Evolutionary conservation across 495 filamentous ascomycete species (phyloP).

Genomic region (Pyrenula aspistea): DNA sequence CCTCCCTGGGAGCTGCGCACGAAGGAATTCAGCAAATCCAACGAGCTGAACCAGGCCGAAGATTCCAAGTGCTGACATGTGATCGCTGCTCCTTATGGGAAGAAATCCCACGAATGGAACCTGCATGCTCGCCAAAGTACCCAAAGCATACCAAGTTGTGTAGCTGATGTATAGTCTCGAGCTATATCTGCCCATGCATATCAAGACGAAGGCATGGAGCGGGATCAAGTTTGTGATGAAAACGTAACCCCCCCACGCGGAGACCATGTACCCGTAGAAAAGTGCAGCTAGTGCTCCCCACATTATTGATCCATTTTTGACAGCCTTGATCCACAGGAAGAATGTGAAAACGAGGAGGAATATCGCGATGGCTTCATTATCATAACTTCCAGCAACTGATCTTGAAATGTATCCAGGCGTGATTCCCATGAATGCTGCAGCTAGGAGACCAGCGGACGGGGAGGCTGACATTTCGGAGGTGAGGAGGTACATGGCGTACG

Average conservation of each 20-base stretch:
- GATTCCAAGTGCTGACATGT: constrained; percentile 96
- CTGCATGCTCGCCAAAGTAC: constrained; percentile 97
- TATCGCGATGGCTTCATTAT: constrained; percentile 99
- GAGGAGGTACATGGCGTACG: constrained; percentile 85
- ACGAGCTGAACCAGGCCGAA: constrained; percentile 94
- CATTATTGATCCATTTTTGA: constrained; percentile 90
- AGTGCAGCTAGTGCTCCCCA: constrained; percentile 92
- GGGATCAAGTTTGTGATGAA: constrained; percentile 99
- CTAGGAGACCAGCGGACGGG: constrained; percentile 86
- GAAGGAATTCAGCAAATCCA: constrained; percentile 83
- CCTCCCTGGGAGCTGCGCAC: constrained; percentile 73
- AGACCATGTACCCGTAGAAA: constrained; percentile 99
- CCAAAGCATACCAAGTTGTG: constrained; percentile 94
- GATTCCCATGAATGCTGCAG: constrained; percentile 95
- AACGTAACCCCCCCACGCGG: constrained; percentile 98
- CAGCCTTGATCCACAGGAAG: constrained; percentile 96
- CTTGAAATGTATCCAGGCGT: constrained; percentile 94
- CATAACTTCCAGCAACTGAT: constrained; percentile 96
- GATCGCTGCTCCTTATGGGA: constrained; percentile 92
- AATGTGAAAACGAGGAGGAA: constrained; percentile 98
- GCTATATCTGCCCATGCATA: constrained; percentile 96
- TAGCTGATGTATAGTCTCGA: constrained; percentile 90
- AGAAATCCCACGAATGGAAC: constrained; percentile 98
- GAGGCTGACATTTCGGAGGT: constrained; percentile 93
- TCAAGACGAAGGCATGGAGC: constrained; percentile 87